These are phyloP conservation scores for Aspergillus quadricinctus DNA, from an alignment of 2,329 filamentous ascomycete genomes.

Conservation along the genomic window DNA sequence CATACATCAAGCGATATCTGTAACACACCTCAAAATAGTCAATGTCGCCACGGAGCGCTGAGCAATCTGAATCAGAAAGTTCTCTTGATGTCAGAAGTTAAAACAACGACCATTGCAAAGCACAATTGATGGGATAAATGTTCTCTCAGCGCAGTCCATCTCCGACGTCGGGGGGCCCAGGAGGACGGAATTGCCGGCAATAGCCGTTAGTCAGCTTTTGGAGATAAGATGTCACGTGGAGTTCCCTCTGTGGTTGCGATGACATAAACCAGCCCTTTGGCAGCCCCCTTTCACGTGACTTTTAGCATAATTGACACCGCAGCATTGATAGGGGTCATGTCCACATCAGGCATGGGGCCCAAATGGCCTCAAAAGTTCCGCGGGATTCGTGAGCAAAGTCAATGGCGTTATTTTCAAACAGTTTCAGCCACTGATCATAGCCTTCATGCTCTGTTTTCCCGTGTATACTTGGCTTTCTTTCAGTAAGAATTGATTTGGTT, in stretches of 20 bases:
- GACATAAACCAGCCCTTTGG: neutral
- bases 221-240: neutral
- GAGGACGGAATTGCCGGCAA: neutral
- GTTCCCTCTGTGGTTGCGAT: neutral
- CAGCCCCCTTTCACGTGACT: slow-evolving; percentile 1
- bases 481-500: neutral
- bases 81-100: neutral
- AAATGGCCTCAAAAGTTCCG: neutral
- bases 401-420: neutral
- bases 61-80: neutral
- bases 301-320: neutral
- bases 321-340: neutral
- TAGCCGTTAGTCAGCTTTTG: neutral
- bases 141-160: neutral
- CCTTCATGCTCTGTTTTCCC: neutral
- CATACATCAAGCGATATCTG: neutral
- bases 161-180: neutral
- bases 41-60: neutral
- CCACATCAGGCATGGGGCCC: neutral
- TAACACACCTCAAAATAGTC: neutral
- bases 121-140: neutral
- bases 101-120: neutral
- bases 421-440: neutral
- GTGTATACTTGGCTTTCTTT: neutral
- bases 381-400: neutral